Percentiles rank a stretch among this genome's conserved stretches.
Evolutionary conservation across 768 basidiomycete genomes (phyloP).

Genomic region (Termitomyces sp.): DNA sequence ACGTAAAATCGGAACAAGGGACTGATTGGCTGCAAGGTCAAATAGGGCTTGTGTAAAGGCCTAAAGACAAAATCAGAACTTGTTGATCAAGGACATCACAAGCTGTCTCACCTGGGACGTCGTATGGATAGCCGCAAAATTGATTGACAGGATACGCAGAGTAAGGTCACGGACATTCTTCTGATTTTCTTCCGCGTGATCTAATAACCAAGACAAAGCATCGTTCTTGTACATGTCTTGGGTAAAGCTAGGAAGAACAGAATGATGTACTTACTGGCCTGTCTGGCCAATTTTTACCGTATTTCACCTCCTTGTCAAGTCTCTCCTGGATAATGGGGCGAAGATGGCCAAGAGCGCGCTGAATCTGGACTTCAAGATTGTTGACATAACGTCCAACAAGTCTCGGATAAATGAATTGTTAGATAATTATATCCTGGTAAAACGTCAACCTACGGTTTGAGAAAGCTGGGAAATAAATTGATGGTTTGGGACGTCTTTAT

Average conservation of each 20-base stretch:
- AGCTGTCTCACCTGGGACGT: too few species aligned
- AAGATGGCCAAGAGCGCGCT: constrained; percentile 22
- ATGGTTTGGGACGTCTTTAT: constrained; percentile 26
- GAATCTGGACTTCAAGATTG: constrained; percentile 15
- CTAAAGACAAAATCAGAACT: too few species aligned
- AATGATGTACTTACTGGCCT: constrained; percentile 21
- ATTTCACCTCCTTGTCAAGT: constrained; percentile 20
- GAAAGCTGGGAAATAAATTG: constrained; percentile 30
- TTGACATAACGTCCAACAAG: constrained; percentile 19
- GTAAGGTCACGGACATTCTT: too few species aligned
- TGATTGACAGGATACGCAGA: too few species aligned
- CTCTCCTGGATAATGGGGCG: constrained; percentile 28
- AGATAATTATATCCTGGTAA: background rate
- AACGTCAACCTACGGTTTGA: constrained; percentile 34
- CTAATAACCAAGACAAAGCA: background rate
- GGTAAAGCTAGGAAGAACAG: background rate
- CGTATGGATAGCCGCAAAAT: too few species aligned
- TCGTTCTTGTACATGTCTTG: background rate
- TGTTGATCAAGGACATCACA: too few species aligned
- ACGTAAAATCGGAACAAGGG: too few species aligned
- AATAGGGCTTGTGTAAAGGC: too few species aligned
- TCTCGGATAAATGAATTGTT: background rate
- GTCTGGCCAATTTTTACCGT: constrained; percentile 29
- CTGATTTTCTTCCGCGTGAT: background rate
- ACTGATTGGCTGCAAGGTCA: too few species aligned